These are phyloP conservation scores for Blastocystis sp. DNA, from an alignment of 352 stramenopile species.

Conservation along the genomic window DNA sequence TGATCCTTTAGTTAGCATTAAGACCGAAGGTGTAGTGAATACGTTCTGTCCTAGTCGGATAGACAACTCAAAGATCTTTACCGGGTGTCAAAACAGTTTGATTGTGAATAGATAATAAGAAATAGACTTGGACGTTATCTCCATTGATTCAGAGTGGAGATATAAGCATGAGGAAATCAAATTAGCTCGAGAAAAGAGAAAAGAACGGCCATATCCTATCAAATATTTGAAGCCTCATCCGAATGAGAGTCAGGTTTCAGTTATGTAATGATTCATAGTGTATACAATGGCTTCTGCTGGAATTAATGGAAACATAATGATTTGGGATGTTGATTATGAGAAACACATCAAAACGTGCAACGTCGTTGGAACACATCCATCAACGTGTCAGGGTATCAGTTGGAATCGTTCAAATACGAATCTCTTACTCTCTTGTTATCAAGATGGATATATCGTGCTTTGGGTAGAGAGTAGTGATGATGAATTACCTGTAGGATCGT, in stretches of 20 bases:
- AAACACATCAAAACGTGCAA: constrained; percentile 1
- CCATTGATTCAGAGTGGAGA: constrained; percentile 46
- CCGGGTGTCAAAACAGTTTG: constrained; percentile 56
- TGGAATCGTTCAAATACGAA: constrained; percentile 47
- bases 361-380: neutral
- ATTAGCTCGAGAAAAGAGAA: neutral
- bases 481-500: constrained; percentile 1
- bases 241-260: neutral
- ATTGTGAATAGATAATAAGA: neutral
- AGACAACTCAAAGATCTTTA: constrained; percentile 59
- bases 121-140: constrained; percentile 33
- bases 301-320: constrained; percentile 1
- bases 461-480: neutral
- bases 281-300: constrained; percentile 32
- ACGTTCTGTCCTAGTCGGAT: constrained; percentile 44
- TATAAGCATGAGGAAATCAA: constrained; percentile 22
- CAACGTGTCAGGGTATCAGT: constrained; percentile 26
- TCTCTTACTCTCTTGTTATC: constrained; percentile 26
- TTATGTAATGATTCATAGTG: neutral
- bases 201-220: constrained; percentile 35
- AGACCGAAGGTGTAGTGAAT: constrained; percentile 9
- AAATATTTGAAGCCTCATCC: constrained; percentile 34
- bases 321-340: constrained; percentile 62
- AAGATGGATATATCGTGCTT: constrained; percentile 19
- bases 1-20: constrained; percentile 30